phyloP scores from a whole-genome alignment of 176 grass and related monocot species.

The Themeda triandra region DNA sequence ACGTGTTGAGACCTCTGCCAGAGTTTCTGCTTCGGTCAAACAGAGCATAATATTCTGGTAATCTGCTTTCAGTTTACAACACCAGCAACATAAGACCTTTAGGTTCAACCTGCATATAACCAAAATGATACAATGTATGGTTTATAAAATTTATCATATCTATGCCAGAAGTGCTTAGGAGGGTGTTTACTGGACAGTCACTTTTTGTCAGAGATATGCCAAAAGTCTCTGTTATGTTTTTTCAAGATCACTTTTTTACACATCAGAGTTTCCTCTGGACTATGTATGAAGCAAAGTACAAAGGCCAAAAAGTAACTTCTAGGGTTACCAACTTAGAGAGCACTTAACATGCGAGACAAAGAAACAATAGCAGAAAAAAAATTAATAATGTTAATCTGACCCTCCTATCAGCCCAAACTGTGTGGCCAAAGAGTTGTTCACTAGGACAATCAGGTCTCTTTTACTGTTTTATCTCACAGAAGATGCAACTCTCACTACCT shows the following conservation, averaged over 20 bases:
- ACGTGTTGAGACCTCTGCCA: not conserved
- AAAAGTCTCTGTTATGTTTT: not conserved
- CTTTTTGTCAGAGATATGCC: not conserved
- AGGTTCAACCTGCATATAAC: not conserved
- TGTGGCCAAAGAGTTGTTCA: not conserved
- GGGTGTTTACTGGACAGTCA: not conserved
- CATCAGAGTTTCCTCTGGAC: not conserved
- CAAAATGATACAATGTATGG: not conserved
- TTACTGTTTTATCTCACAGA: too few species aligned
- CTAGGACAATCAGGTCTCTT: not conserved
- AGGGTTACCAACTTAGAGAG: not conserved
- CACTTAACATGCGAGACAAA: not conserved
- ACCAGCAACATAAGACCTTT: not conserved
- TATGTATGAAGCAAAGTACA: not conserved
- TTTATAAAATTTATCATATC: not conserved
- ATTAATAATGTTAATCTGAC: not conserved
- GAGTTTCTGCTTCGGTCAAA: not conserved
- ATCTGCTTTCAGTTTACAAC: not conserved
- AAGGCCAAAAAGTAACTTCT: not conserved
- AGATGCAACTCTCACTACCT: too few species aligned
- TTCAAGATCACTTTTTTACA: not conserved
- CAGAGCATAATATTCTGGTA: not conserved
- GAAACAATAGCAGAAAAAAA: not conserved
- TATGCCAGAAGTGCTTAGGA: not conserved
- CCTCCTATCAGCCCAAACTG: not conserved